Percentiles rank a stretch among this genome's conserved stretches.
These are phyloP conservation scores for Trypanosoma rangeli DNA, from an alignment of 208 protist genomes.

Conservation along the genomic window DNA sequence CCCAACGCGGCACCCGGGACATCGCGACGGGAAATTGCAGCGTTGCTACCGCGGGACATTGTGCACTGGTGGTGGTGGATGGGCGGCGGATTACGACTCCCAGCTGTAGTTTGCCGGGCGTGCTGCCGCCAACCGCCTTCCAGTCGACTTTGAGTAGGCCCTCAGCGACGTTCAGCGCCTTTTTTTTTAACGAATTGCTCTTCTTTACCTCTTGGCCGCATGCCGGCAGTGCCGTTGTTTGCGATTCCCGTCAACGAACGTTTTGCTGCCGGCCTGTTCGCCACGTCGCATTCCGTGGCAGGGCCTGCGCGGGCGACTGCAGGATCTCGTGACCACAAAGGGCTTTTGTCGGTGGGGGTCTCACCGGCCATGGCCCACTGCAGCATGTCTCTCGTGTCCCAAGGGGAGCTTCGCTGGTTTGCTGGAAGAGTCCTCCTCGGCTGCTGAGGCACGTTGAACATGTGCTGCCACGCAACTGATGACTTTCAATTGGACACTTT, in stretches of 20 bases:
- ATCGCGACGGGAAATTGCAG: not conserved
- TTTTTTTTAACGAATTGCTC: not conserved
- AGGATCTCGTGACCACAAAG: not conserved
- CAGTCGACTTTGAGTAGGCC: not conserved
- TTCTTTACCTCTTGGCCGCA: not conserved
- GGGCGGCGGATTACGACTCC: constrained; percentile 2
- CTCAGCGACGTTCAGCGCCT: not conserved
- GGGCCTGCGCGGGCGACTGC: not conserved
- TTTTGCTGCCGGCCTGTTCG: not conserved
- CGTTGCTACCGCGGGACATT: not conserved
- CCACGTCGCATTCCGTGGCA: not conserved
- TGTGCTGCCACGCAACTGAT: not conserved
- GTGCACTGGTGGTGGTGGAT: too few relatives aligned
- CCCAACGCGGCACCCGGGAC: not conserved
- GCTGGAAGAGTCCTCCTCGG: not conserved
- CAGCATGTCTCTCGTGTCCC: not conserved
- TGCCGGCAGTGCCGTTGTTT: not conserved
- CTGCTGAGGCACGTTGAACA: not conserved
- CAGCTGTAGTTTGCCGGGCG: constrained; percentile 1
- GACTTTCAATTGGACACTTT: not conserved
- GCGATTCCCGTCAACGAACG: not conserved
- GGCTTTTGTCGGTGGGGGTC: not conserved
- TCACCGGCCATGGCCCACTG: not conserved
- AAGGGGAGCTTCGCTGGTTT: constrained; percentile 1
- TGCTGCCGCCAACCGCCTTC: not conserved